Evolutionary conservation across 208 protist species (phyloP).

Genomic region (Trypanosoma theileri): DNA sequence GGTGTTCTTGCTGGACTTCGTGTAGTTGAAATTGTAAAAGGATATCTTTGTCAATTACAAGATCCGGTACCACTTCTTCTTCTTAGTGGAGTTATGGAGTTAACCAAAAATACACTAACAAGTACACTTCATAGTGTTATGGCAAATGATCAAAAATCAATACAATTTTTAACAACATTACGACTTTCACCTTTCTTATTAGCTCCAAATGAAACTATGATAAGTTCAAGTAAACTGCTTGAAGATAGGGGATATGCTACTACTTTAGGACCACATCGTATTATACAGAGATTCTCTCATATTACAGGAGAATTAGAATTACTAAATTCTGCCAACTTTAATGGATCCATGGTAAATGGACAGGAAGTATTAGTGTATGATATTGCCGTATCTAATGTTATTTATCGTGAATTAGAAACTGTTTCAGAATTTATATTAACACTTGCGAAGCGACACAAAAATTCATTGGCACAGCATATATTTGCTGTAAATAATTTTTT

Average conservation of each 20-base stretch:
- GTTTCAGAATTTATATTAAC: slow-evolving; percentile 41
- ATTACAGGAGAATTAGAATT: slow-evolving; percentile 62
- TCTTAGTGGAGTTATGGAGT: slow-evolving; percentile 78
- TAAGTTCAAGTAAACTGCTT: slow-evolving; percentile 29
- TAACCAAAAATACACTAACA: slow-evolving; percentile 58
- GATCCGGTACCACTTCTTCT: slow-evolving; percentile 83
- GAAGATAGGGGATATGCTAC: slow-evolving; percentile 43
- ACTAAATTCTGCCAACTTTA: slow-evolving; percentile 58
- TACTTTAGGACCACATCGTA: slow-evolving; percentile 61
- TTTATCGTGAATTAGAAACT: slow-evolving; percentile 30
- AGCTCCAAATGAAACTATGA: slow-evolving; percentile 14
- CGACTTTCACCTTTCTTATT: slow-evolving; percentile 45
- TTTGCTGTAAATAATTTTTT: slow-evolving; percentile 64
- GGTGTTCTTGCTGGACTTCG: slow-evolving; percentile 67
- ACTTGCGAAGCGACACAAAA: slow-evolving; percentile 57
- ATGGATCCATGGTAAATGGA: slow-evolving; percentile 32
- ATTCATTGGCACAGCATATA: slow-evolving; percentile 47
- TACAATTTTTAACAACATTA: slow-evolving; percentile 45
- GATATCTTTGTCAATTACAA: slow-evolving; percentile 69
- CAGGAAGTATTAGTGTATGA: slow-evolving; percentile 38
- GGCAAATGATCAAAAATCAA: slow-evolving; percentile 54
- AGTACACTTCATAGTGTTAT: slow-evolving; percentile 49
- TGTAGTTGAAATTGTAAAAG: slow-evolving; percentile 68
- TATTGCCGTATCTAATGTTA: slow-evolving; percentile 32
- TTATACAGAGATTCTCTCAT: slow-evolving; percentile 49